Percentiles rank a stretch among this genome's conserved stretches.
phyloP scores from a whole-genome alignment of 2,329 filamentous ascomycete genomes.

The Malbranchea zuffiana region DNA sequence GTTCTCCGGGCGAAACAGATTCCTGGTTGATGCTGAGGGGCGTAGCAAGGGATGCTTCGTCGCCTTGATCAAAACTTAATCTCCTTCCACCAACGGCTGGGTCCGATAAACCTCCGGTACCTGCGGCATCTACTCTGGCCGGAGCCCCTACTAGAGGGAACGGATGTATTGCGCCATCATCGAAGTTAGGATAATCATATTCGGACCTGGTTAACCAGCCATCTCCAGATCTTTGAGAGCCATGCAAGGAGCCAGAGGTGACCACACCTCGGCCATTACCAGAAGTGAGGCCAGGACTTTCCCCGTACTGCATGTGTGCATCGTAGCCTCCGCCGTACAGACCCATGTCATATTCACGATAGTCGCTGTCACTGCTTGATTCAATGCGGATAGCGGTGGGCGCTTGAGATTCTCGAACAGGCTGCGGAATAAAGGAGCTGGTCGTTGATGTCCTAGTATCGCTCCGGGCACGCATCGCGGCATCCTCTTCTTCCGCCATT shows the following conservation, averaged over 20 bases:
- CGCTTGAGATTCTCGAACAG: conserved; percentile 24
- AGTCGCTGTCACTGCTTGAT: conserved; percentile 60
- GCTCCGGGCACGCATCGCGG: conserved; percentile 50
- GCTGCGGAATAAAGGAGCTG: conserved; percentile 31
- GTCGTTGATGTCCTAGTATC: conserved; percentile 44
- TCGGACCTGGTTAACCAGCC: conserved; percentile 21
- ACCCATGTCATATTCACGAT: conserved; percentile 59
- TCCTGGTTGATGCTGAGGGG: conserved; percentile 34
- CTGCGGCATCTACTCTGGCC: conserved; percentile 73
- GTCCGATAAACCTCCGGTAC: conserved; percentile 77
- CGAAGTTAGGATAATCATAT: conserved; percentile 29
- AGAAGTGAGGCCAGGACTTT: conserved; percentile 24
- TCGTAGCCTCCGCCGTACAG: conserved; percentile 63
- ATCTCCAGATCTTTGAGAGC: conserved; percentile 15
- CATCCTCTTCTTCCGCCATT: conserved; percentile 69
- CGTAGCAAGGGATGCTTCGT: conserved; percentile 57
- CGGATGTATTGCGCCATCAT: conserved; percentile 46
- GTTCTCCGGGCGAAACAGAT: conserved; percentile 63
- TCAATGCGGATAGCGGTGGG: conserved; percentile 13
- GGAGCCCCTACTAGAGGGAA: conserved; percentile 47
- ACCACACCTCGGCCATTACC: conserved; percentile 6
- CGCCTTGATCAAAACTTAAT: conserved; percentile 85
- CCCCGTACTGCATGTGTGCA: conserved; percentile 51
- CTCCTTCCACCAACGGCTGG: conserved; percentile 55
- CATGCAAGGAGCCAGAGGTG: conserved; percentile 10